Evolutionary conservation across 2,329 filamentous ascomycete genomes (phyloP), one percentile per base, ranked within the genome.

Genomic region (Penicillium sclerotigenum): DNA sequence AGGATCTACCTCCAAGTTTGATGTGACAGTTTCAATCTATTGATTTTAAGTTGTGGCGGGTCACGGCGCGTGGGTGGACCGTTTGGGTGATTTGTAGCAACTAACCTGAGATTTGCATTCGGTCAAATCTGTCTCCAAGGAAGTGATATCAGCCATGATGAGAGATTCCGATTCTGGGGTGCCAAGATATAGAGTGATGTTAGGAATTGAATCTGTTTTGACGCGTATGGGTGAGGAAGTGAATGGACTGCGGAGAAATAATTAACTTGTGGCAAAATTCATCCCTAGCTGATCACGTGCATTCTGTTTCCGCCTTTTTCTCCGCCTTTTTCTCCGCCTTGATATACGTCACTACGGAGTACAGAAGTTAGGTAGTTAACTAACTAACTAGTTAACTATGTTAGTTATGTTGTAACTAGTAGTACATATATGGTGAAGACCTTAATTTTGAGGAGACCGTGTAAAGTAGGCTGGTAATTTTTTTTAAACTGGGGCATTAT

Each of bases 1-100:
- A 61, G 91, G 87, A 68, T 94, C 90, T 73, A 89, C 86, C 73
- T 88, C 86, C 55, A 96, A 84, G 63, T 89, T 88, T 53, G 84
- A 80, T 67, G 87, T 79, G 57, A 96, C 86, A 36, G 90, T 86
- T 68, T 92, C 89, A 71, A 96, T 84, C 88, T 92, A 68, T 24
- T 45, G n/a, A 11, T 24, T 57, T 46, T 6, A n/a, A 5, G 49
- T 65, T 52, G 61, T 48, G 36, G 14, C 41, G 18, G 24, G 9
- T 43, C 28, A 7, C 20, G 34, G 38, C 24, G 47, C 20, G 18
- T 22, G 36, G 16, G n/a, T n/a, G 18, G 11, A 28, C 8, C 4
- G 31, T 40, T 38, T 18, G 18, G 6, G 29, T n/a, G 9, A 34
- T 47, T 6, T n/a, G 16, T 11, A 16, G 18, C 13, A 34, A 31